Evolutionary conservation across 768 basidiomycete genomes (phyloP), one percentile per base, ranked within the genome.

Genomic region (Lactarius akahatsu): DNA sequence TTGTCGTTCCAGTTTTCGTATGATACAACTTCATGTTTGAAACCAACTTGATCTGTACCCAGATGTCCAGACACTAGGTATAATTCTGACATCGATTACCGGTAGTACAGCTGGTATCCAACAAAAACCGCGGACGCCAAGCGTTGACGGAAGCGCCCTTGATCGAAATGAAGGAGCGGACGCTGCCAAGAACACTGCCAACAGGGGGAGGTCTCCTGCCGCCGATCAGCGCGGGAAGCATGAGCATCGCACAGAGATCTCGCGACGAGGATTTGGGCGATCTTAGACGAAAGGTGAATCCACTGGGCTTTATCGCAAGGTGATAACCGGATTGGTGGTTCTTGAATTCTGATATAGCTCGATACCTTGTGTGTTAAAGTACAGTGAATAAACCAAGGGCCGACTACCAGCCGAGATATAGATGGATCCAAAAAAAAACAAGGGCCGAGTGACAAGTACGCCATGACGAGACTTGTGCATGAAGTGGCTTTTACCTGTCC

Each of bases 21-120:
- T 1, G 18, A 28, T 7, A 63, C 47, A 62, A 36, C 36, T 36
- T 36, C 36, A 34, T 9, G 32, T 34, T 34, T 9, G 36, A 36
- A 65, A 86, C 86, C 84, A 88, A n/a, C 76, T 78, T 1, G 82
- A 73, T 89, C 81, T 87, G 73, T 88, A 89, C 0, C 87, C 86
- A 6, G 86, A 85, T 0, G 83, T 86, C 71, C 85, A 84, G 68
- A n/a, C 11, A 38, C 81, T 83, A 20, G 81, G 79, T 0, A 85
- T 86, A 0, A 84, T 75, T 88, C 87, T 69, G 59, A 18, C 6
- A 11, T 8, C 45, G 57, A 32, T 9, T 36, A 2, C 28, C 28
- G 28, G 28, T 36, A n/a, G 57, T 9, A 50, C 6, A 23, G 32
- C 52, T 15, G 45, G 11, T 47, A 41, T 52, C 20, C 16, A 43